These are phyloP conservation scores for Pseudonitzschia pungens DNA, from an alignment of 108 stramenopile genomes.

Conservation along the genomic window DNA sequence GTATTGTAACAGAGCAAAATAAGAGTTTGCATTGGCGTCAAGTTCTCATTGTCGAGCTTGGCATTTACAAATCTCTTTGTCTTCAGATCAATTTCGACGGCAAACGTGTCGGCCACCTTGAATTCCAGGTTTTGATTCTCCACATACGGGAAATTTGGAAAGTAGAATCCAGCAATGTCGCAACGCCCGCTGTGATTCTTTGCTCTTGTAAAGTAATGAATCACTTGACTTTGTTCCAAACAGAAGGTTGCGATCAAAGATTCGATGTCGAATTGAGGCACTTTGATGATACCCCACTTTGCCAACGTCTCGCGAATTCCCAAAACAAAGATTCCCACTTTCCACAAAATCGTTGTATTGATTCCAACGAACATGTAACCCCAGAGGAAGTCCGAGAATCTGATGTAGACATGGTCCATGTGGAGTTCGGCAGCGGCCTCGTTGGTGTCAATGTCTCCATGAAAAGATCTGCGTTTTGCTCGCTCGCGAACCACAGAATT, in stretches of 20 bases:
- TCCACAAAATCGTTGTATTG: constrained; percentile 21
- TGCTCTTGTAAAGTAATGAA: constrained; percentile 28
- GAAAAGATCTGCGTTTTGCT: neutral
- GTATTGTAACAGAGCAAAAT: constrained; percentile 36
- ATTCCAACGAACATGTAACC: constrained; percentile 33
- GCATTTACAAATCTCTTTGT: constrained; percentile 37
- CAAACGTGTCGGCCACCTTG: constrained; percentile 31
- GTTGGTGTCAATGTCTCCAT: neutral
- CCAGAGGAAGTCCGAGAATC: constrained; percentile 35
- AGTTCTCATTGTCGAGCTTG: constrained; percentile 28
- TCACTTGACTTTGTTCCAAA: constrained; percentile 32
- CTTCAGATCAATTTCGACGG: constrained; percentile 39
- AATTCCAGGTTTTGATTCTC: constrained; percentile 16
- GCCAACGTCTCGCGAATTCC: neutral
- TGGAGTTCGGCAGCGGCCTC: constrained; percentile 17
- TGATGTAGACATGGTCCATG: constrained; percentile 42
- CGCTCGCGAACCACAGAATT: neutral
- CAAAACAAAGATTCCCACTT: constrained; percentile 3
- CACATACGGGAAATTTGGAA: constrained; percentile 35
- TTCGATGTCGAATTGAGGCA: constrained; percentile 4
- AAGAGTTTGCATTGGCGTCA: constrained; percentile 31
- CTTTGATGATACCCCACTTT: neutral
- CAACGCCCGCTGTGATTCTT: neutral
- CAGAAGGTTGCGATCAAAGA: constrained; percentile 22
- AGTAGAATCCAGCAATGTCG: constrained; percentile 31